Percentiles rank a stretch among this genome's conserved stretches.
phyloP scores from a whole-genome alignment of 805 yeast species.

The Kregervanrija delftensis region DNA sequence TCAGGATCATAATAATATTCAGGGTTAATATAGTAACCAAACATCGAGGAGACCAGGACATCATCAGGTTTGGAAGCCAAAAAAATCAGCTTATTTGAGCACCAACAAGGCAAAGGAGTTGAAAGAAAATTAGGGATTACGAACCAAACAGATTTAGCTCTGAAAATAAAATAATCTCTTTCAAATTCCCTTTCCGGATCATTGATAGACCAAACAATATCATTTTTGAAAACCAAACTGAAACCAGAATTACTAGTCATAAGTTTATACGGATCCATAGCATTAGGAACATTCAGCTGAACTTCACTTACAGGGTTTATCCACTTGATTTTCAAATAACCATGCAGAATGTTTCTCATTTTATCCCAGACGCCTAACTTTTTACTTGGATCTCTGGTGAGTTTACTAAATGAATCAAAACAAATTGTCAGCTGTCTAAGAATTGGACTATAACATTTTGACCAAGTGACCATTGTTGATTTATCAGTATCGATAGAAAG shows the following conservation, averaged over 20 bases:
- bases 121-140: slow-evolving; percentile 72
- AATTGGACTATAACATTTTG: slow-evolving; percentile 77
- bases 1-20: slow-evolving; percentile 11
- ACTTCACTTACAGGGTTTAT: slow-evolving; percentile 39
- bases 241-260: slow-evolving; percentile 70
- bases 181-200: slow-evolving; percentile 52
- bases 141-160: slow-evolving; percentile 56
- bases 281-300: slow-evolving; percentile 62
- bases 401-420: slow-evolving; percentile 80
- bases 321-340: slow-evolving; percentile 46
- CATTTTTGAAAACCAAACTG: slow-evolving; percentile 59
- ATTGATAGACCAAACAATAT: slow-evolving; percentile 56
- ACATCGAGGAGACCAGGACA: slow-evolving; percentile 16
- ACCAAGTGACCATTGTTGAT: slow-evolving; percentile 75
- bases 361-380: slow-evolving; percentile 94
- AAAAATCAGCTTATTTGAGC: slow-evolving; percentile 40
- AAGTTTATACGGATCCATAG: slow-evolving; percentile 71
- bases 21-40: slow-evolving; percentile 19
- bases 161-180: slow-evolving; percentile 54
- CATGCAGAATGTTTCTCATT: slow-evolving; percentile 68
- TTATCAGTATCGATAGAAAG: slow-evolving; percentile 46
- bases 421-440: slow-evolving; percentile 72
- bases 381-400: slow-evolving; percentile 81
- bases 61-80: slow-evolving; percentile 32
- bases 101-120: slow-evolving; percentile 50